Evolutionary conservation across 2,329 filamentous ascomycete species (phyloP), one percentile per base, ranked within the genome.

Genomic region (Fusarium euwallaceae): DNA sequence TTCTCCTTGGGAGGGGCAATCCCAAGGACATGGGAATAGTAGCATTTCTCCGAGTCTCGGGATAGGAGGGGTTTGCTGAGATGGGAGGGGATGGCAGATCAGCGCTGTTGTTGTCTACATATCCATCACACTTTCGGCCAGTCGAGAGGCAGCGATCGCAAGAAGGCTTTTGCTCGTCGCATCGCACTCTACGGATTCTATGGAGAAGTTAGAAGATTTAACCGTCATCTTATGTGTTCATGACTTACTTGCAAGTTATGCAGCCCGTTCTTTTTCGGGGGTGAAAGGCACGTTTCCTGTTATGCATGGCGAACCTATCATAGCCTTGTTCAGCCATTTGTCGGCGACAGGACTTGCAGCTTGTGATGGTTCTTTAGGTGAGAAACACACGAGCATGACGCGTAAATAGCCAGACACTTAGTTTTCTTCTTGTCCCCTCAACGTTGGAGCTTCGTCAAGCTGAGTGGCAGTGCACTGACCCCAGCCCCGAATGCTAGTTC

Each of bases 101-200:
- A 22, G 43, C 6, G 20, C 41, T 24, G 12, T 9, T 22, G 14
- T 29, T 24, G 17, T 53, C 1, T 1, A 29, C 20, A 22, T 72
- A 72, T 6, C 70, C 69, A 3, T 72, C 70, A 6, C 70, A 72
- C 2, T 34, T 60, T 4, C 70, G 60, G 2, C 70, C 70, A 8
- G 69, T 69, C 0, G 69, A 69, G 8, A 48, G 27, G 51, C 70
- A 72, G 1, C 69, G 69, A 3, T n/a, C 22, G 36, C 64, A 72
- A 1, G 10, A 39, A 6, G 69, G 69, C 4, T 65, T 72, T 2
- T 34, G 17, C n/a, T 56, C 53, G 9, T 56, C 53, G 7, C 53
- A 56, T 3, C 8, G 7, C 12, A 56, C 29, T 20, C 11, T 34
- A 14, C 53, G 12, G 32, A 34, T 56, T 9, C 53, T 56, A 48